Conservation (phyloP, 331 rosid species). For the Malus hybrid region DNA sequence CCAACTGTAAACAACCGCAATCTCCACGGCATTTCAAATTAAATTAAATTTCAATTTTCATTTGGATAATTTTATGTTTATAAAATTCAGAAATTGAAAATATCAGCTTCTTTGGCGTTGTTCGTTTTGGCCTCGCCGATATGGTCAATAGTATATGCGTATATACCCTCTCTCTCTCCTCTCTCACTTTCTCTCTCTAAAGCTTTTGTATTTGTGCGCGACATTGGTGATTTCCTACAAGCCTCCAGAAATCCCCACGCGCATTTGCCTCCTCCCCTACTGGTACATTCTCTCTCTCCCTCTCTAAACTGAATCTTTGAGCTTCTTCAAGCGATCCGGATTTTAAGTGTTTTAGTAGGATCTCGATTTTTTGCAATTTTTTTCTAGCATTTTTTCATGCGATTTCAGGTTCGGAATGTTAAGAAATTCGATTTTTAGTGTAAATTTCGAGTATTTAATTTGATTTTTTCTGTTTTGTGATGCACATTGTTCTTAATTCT, state of each 20-base stretch:
- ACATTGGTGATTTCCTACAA: conserved; percentile 34
- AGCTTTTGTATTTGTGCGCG: conserved; percentile 35
- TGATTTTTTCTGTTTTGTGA: not conserved
- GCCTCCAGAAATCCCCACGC: not conserved
- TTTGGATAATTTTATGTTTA: not conserved
- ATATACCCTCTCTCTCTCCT: not conserved
- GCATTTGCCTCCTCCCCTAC: too few species aligned
- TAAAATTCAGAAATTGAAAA: not conserved
- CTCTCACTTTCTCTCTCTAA: not conserved
- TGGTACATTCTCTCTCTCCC: not conserved
- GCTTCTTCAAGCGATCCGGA: not conserved
- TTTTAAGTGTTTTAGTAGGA: not conserved
- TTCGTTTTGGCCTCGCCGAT: not conserved
- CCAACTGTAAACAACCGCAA: not conserved
- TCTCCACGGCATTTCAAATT: not conserved
- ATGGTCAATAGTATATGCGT: not conserved
- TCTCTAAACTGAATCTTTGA: not conserved
- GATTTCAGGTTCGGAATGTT: not conserved
- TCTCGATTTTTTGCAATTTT: not conserved
- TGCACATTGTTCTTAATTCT: too few species aligned
- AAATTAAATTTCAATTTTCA: not conserved
- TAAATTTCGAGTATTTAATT: not conserved
- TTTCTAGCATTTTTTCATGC: not conserved
- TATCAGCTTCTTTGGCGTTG: not conserved
- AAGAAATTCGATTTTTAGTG: not conserved